phyloP scores from a whole-genome alignment of 768 basidiomycete species.

The Gyrodon lividus region DNA sequence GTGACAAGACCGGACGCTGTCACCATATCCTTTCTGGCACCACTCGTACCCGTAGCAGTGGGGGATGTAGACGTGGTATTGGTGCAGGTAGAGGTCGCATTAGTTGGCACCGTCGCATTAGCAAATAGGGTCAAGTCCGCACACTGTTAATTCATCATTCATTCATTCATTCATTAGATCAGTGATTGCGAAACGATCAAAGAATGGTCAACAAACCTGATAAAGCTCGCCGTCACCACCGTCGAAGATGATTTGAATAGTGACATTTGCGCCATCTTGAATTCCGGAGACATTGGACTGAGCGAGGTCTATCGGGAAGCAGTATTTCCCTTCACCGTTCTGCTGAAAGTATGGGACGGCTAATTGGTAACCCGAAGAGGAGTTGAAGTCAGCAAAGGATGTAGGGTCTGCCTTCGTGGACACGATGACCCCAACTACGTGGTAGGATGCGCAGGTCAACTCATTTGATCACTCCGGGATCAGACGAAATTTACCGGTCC shows the following conservation, averaged over 20 bases:
- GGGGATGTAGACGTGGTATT: constrained; percentile 29
- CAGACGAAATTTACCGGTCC: constrained; percentile 44
- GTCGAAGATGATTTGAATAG: constrained; percentile 63
- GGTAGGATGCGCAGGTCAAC: constrained; percentile 11
- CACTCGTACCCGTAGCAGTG: constrained; percentile 16
- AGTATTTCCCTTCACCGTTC: constrained; percentile 58
- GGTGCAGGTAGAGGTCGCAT: constrained; percentile 33
- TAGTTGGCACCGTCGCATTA: constrained; percentile 47
- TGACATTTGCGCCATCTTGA: constrained; percentile 66
- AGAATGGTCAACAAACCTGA: constrained; percentile 45
- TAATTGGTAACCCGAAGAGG: constrained; percentile 33
- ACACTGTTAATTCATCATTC: constrained; percentile 61
- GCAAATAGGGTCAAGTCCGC: constrained; percentile 73
- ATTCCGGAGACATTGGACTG: constrained; percentile 48
- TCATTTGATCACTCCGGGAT: background rate
- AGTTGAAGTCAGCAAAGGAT: constrained; percentile 62
- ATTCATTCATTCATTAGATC: background rate
- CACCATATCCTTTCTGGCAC: constrained; percentile 16
- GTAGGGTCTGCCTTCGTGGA: constrained; percentile 58
- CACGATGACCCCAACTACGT: constrained; percentile 51
- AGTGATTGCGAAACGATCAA: background rate
- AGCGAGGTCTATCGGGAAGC: constrained; percentile 65
- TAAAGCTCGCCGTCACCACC: constrained; percentile 74
- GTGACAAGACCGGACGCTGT: constrained; percentile 8
- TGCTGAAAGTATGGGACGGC: constrained; percentile 50